Evolutionary conservation across 2,329 filamentous ascomycete genomes (phyloP).

Genomic region (Fusarium neocosmosporiellum): DNA sequence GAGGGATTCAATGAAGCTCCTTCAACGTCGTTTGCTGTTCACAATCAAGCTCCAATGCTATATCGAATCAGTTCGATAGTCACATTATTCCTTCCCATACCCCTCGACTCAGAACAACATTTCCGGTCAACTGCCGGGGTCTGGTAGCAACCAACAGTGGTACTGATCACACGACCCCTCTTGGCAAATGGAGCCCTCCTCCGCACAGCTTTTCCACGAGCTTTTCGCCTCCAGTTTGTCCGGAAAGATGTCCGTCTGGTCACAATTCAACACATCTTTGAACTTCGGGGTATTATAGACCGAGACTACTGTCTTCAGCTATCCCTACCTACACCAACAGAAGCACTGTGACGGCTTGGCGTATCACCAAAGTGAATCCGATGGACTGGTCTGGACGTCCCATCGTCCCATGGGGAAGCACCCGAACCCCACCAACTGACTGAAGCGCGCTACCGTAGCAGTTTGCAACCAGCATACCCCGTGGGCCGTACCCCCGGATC

Average conservation of each 20-base stretch:
- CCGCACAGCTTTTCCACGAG: not conserved
- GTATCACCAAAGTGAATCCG: not conserved
- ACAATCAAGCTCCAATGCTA: not conserved
- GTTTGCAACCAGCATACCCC: not conserved
- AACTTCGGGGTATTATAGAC: not conserved
- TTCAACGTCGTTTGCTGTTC: not conserved
- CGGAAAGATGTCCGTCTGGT: not conserved
- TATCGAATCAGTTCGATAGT: not conserved
- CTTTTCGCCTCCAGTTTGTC: not conserved
- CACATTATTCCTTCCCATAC: not conserved
- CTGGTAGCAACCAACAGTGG: not conserved
- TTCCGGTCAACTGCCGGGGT: not conserved
- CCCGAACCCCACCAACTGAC: not conserved
- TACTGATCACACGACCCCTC: not conserved
- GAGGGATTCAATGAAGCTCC: not conserved
- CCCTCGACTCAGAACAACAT: too few relatives aligned
- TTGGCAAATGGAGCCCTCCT: not conserved
- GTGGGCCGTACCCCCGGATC: not conserved
- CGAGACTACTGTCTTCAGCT: not conserved
- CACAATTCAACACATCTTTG: not conserved
- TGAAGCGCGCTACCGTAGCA: not conserved
- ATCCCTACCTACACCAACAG: not conserved
- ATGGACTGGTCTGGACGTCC: not conserved
- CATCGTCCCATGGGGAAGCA: not conserved
- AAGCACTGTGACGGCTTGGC: not conserved